A percentile compares a stretch with the other conserved stretches of the same genome.
Conservation (phyloP, 768 basidiomycete species). For the Amanita pallidorosea region DNA sequence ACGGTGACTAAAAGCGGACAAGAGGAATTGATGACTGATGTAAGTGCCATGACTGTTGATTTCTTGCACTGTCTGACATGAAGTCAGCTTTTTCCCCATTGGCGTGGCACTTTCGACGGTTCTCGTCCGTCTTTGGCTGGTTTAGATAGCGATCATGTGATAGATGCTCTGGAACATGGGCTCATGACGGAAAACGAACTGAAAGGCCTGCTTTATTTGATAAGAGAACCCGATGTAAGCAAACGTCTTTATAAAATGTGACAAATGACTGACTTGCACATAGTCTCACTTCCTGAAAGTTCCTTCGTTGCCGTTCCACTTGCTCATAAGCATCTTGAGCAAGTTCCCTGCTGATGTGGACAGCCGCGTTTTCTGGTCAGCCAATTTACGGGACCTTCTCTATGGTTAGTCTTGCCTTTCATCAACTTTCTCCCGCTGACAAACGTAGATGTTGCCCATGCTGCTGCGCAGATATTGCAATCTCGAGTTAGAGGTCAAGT, state of each 20-base stretch:
- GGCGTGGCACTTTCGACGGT: constrained; percentile 69
- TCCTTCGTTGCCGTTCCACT: constrained; percentile 71
- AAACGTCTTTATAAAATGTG: not conserved
- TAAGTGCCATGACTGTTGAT: constrained; percentile 21
- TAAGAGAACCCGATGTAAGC: constrained; percentile 68
- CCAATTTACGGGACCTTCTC: constrained; percentile 47
- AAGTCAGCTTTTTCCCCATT: constrained; percentile 63
- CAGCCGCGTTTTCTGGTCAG: constrained; percentile 67
- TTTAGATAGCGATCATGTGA: constrained; percentile 44
- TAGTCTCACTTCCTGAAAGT: constrained; percentile 85
- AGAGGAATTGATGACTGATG: constrained; percentile 74
- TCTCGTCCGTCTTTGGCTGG: constrained; percentile 58
- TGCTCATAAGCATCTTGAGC: constrained; percentile 59
- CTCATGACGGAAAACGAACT: constrained; percentile 61
- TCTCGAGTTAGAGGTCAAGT: constrained; percentile 29
- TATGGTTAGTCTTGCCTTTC: constrained; percentile 39
- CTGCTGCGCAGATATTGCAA: constrained; percentile 50
- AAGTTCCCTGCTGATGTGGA: constrained; percentile 75
- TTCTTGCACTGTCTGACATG: not conserved
- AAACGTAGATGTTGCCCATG: constrained; percentile 26
- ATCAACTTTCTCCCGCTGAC: constrained; percentile 2
- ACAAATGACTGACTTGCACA: constrained; percentile 6
- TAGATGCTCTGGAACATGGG: constrained; percentile 51
- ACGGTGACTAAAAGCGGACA: constrained; percentile 75
- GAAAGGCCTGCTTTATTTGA: constrained; percentile 52